A percentile compares a stretch with the other conserved stretches of the same genome.
These are phyloP conservation scores for Suillus brevipes DNA, from an alignment of 768 basidiomycete genomes.

Conservation along the genomic window DNA sequence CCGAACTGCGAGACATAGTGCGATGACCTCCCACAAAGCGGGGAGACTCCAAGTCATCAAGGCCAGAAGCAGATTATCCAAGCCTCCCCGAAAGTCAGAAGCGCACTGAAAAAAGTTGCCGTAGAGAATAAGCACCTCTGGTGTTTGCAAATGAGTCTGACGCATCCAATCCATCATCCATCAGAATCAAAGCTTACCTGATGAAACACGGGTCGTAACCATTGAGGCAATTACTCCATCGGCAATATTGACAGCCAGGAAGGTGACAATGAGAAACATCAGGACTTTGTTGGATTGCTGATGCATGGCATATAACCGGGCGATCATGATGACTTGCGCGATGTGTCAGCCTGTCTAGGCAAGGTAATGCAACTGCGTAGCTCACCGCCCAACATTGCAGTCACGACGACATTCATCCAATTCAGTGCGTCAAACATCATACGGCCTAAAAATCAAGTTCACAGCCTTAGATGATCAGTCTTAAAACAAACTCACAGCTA, in stretches of 20 bases:
- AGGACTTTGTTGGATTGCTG: not conserved
- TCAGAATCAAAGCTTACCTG: not conserved
- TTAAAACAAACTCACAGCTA: not conserved
- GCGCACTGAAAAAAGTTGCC: not conserved
- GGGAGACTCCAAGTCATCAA: not conserved
- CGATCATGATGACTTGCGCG: not conserved
- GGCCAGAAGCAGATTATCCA: not conserved
- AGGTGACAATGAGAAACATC: not conserved
- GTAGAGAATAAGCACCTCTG: not conserved
- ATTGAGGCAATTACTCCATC: not conserved
- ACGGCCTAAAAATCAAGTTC: not conserved
- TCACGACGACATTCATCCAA: not conserved
- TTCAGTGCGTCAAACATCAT: not conserved
- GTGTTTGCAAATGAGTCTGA: not conserved
- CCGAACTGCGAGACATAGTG: not conserved
- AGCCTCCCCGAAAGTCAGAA: not conserved
- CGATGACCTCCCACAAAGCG: not conserved
- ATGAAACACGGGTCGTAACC: not conserved
- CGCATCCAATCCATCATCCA: not conserved
- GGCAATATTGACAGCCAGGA: not conserved
- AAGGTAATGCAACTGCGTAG: not conserved
- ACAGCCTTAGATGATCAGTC: not conserved
- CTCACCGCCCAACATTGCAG: not conserved
- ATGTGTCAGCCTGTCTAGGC: not conserved
- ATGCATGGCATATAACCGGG: not conserved